Conservation (phyloP, 208 protist species). For the Crithidia brevicula region DNA sequence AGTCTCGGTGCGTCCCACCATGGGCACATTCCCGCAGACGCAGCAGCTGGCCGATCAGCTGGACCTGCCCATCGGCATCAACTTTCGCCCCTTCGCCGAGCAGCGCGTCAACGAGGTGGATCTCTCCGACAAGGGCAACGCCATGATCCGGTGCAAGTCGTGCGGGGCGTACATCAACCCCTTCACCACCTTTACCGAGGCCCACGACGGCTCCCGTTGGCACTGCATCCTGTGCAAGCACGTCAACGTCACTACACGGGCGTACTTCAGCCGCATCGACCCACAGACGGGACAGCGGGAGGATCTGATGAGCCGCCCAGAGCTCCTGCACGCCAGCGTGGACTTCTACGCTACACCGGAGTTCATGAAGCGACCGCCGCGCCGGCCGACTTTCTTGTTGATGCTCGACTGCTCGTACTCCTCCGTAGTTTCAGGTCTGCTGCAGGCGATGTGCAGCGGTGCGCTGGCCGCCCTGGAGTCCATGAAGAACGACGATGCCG, state of each 20-base stretch:
- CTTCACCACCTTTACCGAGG: constrained; percentile 95
- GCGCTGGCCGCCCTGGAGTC: constrained; percentile 72
- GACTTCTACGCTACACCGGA: constrained; percentile 96
- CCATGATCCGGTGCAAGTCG: constrained; percentile 79
- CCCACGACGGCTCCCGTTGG: constrained; percentile 84
- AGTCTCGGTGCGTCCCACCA: constrained; percentile 67
- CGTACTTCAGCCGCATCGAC: constrained; percentile 84
- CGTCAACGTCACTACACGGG: constrained; percentile 88
- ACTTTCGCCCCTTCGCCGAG: constrained; percentile 79
- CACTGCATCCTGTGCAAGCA: constrained; percentile 95
- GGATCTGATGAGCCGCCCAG: constrained; percentile 86
- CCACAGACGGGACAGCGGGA: constrained; percentile 72
- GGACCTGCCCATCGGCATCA: constrained; percentile 74
- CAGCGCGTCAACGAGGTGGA: constrained; percentile 64
- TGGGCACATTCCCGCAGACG: constrained; percentile 60
- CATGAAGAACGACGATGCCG: constrained; percentile 84
- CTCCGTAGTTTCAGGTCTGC: constrained; percentile 86
- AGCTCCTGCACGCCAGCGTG: constrained; percentile 87
- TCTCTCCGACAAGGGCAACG: constrained; percentile 61
- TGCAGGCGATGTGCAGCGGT: constrained; percentile 68
- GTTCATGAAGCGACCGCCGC: constrained; percentile 93
- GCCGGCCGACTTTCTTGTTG: constrained; percentile 94
- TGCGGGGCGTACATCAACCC: constrained; percentile 98
- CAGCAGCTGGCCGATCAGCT: constrained; percentile 62
- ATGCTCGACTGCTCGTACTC: constrained; percentile 95